phyloP scores from a whole-genome alignment of 768 basidiomycete species.

The Rhodosporidiobolus sp. region DNA sequence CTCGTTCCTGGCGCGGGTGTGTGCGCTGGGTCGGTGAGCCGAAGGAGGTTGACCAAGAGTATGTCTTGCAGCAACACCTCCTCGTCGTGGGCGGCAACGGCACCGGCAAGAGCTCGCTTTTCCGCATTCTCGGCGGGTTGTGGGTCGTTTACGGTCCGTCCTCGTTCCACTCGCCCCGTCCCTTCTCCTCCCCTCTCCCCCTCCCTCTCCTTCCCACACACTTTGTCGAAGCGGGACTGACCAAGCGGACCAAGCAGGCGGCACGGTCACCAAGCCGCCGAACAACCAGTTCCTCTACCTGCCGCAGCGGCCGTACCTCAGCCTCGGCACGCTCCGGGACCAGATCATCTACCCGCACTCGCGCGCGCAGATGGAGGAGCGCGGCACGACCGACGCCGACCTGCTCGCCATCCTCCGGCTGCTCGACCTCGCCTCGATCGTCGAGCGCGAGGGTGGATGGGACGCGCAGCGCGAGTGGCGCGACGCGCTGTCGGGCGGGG shows the following conservation, averaged over 20 bases:
- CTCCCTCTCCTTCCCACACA: too few relatives aligned
- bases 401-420: slow-evolving; percentile 67
- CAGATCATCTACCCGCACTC: slow-evolving; percentile 95
- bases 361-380: slow-evolving; percentile 67
- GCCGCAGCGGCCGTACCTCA: slow-evolving; percentile 93
- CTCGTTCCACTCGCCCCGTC: neutral
- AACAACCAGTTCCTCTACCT: slow-evolving; percentile 87
- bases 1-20: too few relatives aligned
- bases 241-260: slow-evolving; percentile 50
- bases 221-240: neutral
- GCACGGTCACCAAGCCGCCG: slow-evolving; percentile 82
- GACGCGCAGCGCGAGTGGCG: slow-evolving; percentile 85
- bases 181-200: too few relatives aligned
- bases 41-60: too few relatives aligned
- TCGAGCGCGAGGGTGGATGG: slow-evolving; percentile 97
- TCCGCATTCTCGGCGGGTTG: slow-evolving; percentile 93
- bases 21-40: too few relatives aligned
- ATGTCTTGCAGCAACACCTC: slow-evolving; percentile 67
- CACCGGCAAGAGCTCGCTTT: slow-evolving; percentile 56
- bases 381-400: slow-evolving; percentile 71
- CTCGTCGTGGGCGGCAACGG: slow-evolving; percentile 94
- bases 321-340: slow-evolving; percentile 85
- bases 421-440: slow-evolving; percentile 79
- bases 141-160: slow-evolving; percentile 76
- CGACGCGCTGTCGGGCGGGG: slow-evolving; percentile 86